These are phyloP conservation scores for Candida sp. DNA, from an alignment of 1,139 yeast species.

Conservation along the genomic window DNA sequence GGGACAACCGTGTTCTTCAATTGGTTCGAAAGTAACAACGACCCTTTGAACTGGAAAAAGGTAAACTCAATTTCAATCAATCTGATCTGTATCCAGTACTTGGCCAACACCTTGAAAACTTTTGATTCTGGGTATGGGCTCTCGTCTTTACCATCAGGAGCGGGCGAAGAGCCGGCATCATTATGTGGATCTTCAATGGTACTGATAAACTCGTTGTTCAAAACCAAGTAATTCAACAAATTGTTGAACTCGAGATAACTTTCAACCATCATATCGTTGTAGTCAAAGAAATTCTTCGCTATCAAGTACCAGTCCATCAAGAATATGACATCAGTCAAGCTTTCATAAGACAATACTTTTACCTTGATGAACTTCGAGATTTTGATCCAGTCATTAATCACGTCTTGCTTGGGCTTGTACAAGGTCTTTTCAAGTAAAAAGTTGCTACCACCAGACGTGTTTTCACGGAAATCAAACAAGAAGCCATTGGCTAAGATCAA, in stretches of 20 bases:
- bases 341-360: conserved; percentile 22
- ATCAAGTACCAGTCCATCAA: conserved; percentile 35
- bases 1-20: conserved; percentile 33
- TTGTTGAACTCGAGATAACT: conserved; percentile 36
- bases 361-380: conserved; percentile 25
- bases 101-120: conserved; percentile 25
- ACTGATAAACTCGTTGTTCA: conserved; percentile 30
- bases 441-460: conserved; percentile 1
- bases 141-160: conserved; percentile 5
- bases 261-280: conserved; percentile 25
- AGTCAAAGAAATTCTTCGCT: conserved; percentile 27
- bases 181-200: conserved; percentile 19
- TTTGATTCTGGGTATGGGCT: conserved; percentile 13
- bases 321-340: conserved; percentile 28
- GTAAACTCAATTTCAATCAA: conserved; percentile 32
- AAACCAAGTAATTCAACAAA: conserved; percentile 29
- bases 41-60: conserved; percentile 36
- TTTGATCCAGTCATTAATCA: conserved; percentile 27
- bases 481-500: conserved; percentile 28
- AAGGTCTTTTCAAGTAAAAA: conserved; percentile 14
- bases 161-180: conserved; percentile 6
- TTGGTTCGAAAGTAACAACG: conserved; percentile 31
- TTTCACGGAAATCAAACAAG: conserved; percentile 17
- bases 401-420: conserved; percentile 15
- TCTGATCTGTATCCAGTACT: conserved; percentile 35